A percentile compares a stretch with the other conserved stretches of the same genome.
These are phyloP conservation scores for Sideroxylon spinosum DNA, from an alignment of 179 eudicot species.

Conservation along the genomic window DNA sequence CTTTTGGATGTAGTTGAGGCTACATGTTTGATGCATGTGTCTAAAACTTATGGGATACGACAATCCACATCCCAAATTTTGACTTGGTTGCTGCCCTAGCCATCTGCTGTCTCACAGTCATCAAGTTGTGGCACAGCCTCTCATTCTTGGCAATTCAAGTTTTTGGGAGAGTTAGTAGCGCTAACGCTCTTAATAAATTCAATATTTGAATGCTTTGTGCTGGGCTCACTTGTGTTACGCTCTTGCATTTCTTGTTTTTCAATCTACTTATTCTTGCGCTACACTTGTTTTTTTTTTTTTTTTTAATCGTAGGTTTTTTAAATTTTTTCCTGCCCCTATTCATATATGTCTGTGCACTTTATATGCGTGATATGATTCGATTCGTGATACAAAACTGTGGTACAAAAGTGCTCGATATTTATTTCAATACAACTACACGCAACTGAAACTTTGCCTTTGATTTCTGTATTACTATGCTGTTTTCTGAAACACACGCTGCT, in stretches of 20 bases:
- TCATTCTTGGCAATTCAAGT: too few species aligned
- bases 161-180: too few species aligned
- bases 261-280: neutral
- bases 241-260: neutral
- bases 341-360: neutral
- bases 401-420: neutral
- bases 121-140: too few species aligned
- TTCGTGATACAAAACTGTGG: neutral
- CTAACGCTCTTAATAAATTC: too few species aligned
- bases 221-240: neutral
- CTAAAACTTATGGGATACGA: neutral
- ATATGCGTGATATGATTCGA: neutral
- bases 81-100: too few species aligned
- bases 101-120: too few species aligned
- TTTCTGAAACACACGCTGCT: neutral
- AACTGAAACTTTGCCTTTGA: neutral
- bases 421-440: neutral
- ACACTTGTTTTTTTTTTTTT: neutral
- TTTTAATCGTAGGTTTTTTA: neutral
- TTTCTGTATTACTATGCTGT: neutral
- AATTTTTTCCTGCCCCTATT: neutral
- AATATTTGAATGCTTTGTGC: neutral
- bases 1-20: neutral
- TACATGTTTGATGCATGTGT: neutral
- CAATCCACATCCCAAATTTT: too few species aligned